phyloP scores from a whole-genome alignment of 345 rosid genomes.

The Citrus trifoliata region DNA sequence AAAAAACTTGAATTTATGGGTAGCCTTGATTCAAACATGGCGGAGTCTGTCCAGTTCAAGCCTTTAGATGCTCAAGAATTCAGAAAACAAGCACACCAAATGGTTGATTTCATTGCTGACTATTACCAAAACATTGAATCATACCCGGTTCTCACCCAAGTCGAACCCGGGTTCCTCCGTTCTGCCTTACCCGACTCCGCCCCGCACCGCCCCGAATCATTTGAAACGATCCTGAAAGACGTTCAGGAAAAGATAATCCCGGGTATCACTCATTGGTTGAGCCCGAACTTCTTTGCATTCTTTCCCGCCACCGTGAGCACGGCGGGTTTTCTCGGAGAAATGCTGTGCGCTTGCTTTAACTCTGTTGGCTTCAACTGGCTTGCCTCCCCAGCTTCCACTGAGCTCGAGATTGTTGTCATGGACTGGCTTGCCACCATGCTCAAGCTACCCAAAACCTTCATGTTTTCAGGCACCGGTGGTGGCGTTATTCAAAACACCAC shows the following conservation, averaged over 20 bases:
- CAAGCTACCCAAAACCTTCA: constrained; percentile 31
- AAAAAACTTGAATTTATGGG: constrained; percentile 10
- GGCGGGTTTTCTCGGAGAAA: constrained; percentile 40
- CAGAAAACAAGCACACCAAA: constrained; percentile 33
- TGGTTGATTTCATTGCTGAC: constrained; percentile 53
- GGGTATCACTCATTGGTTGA: constrained; percentile 48
- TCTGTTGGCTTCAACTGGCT: constrained; percentile 44
- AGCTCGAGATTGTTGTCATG: constrained; percentile 44
- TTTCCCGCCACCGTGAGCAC: constrained; percentile 31
- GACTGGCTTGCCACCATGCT: constrained; percentile 42
- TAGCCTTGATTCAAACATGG: constrained; percentile 19
- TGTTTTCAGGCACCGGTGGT: constrained; percentile 38
- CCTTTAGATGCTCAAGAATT: constrained; percentile 38
- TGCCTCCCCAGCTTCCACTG: constrained; percentile 40
- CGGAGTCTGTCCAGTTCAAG: constrained; percentile 18
- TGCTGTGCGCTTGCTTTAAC: constrained; percentile 39
- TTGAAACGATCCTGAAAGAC: constrained; percentile 28
- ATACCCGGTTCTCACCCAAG: constrained; percentile 49
- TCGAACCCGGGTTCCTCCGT: constrained; percentile 27
- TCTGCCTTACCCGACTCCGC: constrained; percentile 22
- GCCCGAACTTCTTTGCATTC: constrained; percentile 47
- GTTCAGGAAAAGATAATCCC: constrained; percentile 34
- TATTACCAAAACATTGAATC: constrained; percentile 37
- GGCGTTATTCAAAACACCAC: constrained; percentile 40
- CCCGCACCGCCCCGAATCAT: constrained; percentile 26